A percentile compares a stretch with the other conserved stretches of the same genome.
Evolutionary conservation across 1,284 basidiomycete species (phyloP).

Genomic region (Melampsora americana): DNA sequence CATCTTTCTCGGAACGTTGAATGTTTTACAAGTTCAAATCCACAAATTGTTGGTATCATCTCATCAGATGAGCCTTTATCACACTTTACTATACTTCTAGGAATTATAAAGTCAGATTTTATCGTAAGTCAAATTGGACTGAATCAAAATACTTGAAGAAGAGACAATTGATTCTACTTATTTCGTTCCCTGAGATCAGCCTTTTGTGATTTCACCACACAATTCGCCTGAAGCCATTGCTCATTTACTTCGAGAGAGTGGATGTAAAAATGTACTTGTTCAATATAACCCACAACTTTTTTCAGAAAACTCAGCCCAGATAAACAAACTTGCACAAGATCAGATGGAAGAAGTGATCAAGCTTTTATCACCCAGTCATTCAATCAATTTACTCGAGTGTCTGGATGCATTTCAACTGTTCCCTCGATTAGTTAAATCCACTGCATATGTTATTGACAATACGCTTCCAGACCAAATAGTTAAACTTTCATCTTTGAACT

Average conservation of each 20-base stretch:
- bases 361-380: neutral
- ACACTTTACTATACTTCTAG: neutral
- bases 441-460: neutral
- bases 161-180: too few relatives aligned
- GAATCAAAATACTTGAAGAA: too few relatives aligned
- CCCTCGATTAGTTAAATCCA: neutral
- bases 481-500: neutral
- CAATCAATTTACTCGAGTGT: neutral
- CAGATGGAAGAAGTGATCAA: slow-evolving; percentile 1
- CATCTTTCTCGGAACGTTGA: neutral
- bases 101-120: neutral
- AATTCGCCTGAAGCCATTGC: slow-evolving; percentile 4
- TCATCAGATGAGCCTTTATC: neutral
- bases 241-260: neutral
- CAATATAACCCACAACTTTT: neutral
- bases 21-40: neutral
- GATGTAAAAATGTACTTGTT: neutral
- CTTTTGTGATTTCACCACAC: neutral
- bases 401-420: neutral
- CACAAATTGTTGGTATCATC: neutral
- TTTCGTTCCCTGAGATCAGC: too few relatives aligned
- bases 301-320: neutral
- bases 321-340: neutral
- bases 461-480: too few relatives aligned
- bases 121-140: neutral